Base-by-base conservation (phyloP, 2,329 filamentous ascomycete genomes). In the Trichophyton verrucosum region DNA sequence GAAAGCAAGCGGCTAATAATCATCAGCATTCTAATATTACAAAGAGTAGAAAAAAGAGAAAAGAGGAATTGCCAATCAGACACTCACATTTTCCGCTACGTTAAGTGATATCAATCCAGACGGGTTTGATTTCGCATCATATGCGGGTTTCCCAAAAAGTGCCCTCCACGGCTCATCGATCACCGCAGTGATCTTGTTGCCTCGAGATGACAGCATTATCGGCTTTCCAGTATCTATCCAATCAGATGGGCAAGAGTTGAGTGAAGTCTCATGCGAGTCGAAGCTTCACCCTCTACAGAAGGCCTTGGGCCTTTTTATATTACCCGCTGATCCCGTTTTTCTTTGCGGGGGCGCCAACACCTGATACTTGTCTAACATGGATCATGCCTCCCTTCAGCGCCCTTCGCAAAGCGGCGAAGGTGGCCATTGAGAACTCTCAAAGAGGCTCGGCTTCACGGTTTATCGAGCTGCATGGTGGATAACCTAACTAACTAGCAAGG, bases 31-130 rank as follows among this genome's bases (percentile, higher is more conserved):
- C 24, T 62, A 57, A 44, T 7, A 24, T 17, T 44, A 22, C 2
- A 2, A 38, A 7, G 11, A 15, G 4, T 15, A 38, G 11, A 36
- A 17, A 30, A 6, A 30, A 7, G 27, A 30, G 27, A 30, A 30
- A 30, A 7, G 27, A 30, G 27, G 5, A 5, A 17, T 51, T 13
- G 1, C n/a, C 30, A 33, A n/a, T 57, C 17, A 33, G 56, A 60
- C 20, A 61, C 61, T 42, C 67, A 73, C 72, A 68, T 74, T 72
- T 58, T 74, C 72, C 38, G 71, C 71, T 61, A 68, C 65, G n/a
- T 67, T 71, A 59, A 74, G 68, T n/a, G 70, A 73, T 30, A 74
- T 70, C 13, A 72, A 61, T 0, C 72, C 72, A 3, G 61, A 60
- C 4, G 71, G 69, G 58, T 71, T 73, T 3, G 64, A 65, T 38